phyloP scores from a whole-genome alignment of 2,329 filamentous ascomycete genomes.

The Aureobasidium sp. region DNA sequence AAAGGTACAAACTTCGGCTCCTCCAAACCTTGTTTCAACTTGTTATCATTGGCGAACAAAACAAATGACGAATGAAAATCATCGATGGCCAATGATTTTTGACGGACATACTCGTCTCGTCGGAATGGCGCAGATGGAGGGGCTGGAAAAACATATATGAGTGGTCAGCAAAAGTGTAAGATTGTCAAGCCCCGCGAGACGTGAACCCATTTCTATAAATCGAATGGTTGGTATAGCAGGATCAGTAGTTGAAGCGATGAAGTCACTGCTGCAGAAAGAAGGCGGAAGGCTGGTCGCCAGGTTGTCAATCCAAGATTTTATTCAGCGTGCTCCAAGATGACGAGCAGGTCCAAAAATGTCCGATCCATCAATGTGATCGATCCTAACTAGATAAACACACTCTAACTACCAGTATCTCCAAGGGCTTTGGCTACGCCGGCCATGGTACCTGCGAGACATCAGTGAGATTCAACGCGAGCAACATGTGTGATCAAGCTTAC shows the following conservation, averaged over 20 bases:
- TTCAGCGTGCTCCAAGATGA: neutral
- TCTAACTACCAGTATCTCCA: slow-evolving; percentile 21
- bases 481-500: slow-evolving; percentile 5
- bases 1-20: slow-evolving; percentile 10
- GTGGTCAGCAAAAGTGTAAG: neutral
- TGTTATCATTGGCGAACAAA: neutral
- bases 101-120: neutral
- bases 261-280: slow-evolving; percentile 1
- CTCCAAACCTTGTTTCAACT: slow-evolving; percentile 10
- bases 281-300: neutral
- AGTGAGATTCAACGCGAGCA: neutral
- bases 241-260: neutral
- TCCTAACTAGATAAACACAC: neutral
- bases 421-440: slow-evolving; percentile 27
- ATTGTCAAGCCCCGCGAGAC: neutral
- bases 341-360: neutral
- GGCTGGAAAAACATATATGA: neutral
- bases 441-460: slow-evolving; percentile 22
- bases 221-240: neutral
- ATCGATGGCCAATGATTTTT: neutral
- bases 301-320: neutral
- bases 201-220: neutral
- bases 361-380: neutral
- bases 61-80: neutral
- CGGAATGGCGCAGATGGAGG: neutral